A percentile compares a stretch with the other conserved stretches of the same genome.
These are phyloP conservation scores for Tolypocladium ophioglossoides DNA, from an alignment of 2,329 filamentous ascomycete species.

Conservation along the genomic window DNA sequence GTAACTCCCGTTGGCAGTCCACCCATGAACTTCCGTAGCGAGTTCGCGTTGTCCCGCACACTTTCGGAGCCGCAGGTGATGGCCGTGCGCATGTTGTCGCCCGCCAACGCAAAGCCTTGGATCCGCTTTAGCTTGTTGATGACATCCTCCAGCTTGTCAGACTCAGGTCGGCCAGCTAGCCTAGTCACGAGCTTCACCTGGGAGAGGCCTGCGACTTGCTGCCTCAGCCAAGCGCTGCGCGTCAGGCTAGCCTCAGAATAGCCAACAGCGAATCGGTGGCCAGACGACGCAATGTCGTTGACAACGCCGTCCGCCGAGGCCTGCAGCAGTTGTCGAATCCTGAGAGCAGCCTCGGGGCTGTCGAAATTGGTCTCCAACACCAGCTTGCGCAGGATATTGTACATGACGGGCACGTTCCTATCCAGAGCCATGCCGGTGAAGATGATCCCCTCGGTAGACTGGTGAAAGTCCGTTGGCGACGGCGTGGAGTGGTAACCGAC, in stretches of 20 bases:
- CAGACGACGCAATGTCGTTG: conserved; percentile 82
- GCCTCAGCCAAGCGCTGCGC: conserved; percentile 57
- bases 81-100: conserved; percentile 61
- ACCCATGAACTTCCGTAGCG: conserved; percentile 59
- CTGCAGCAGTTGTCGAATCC: conserved; percentile 79
- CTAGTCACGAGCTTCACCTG: conserved; percentile 78
- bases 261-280: conserved; percentile 76
- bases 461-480: conserved; percentile 59
- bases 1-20: conserved; percentile 19
- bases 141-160: conserved; percentile 62
- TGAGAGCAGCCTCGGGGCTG: conserved; percentile 65
- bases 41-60: conserved; percentile 56
- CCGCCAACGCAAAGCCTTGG: conserved; percentile 65
- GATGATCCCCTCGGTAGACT: conserved; percentile 69
- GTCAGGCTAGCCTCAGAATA: conserved; percentile 76
- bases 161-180: conserved; percentile 61
- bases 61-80: conserved; percentile 78
- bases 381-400: conserved; percentile 69
- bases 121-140: conserved; percentile 79
- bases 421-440: conserved; percentile 84
- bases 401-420: conserved; percentile 83
- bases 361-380: conserved; percentile 86
- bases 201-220: conserved; percentile 82
- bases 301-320: conserved; percentile 81
- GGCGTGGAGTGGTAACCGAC: conserved; percentile 77